Percentiles rank a stretch among this genome's conserved stretches.
phyloP scores from a whole-genome alignment of 495 filamentous ascomycete genomes.

The Podospora conica region DNA sequence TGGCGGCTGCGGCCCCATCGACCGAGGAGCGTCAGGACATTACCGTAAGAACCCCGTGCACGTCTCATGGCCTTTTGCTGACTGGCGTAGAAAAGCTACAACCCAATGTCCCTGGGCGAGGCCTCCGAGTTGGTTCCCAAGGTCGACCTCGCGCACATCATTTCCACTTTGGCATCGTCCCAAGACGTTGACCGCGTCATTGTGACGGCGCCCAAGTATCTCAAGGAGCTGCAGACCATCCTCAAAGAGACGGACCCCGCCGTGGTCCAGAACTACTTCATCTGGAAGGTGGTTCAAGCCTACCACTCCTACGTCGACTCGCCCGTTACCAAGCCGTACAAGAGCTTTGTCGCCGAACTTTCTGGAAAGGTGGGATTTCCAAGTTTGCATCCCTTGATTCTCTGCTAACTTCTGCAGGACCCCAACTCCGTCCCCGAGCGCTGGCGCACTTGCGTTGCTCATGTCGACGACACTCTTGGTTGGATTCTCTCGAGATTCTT shows the following conservation, averaged over 20 bases:
- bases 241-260: conserved; percentile 26
- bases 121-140: conserved; percentile 49
- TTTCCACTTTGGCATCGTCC: conserved; percentile 48
- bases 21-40: conserved; percentile 36
- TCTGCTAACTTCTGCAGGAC: neutral
- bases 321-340: conserved; percentile 51
- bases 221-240: conserved; percentile 22
- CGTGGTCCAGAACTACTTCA: conserved; percentile 31
- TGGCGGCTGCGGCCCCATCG: conserved; percentile 52
- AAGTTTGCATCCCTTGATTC: neutral
- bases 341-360: conserved; percentile 46
- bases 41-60: neutral
- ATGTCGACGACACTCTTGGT: conserved; percentile 51
- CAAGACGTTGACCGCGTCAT: conserved; percentile 53
- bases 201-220: conserved; percentile 29
- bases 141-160: conserved; percentile 48
- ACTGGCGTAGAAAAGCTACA: conserved; percentile 28
- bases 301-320: conserved; percentile 50
- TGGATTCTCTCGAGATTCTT: conserved; percentile 62
- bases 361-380: conserved; percentile 34
- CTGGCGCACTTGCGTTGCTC: conserved; percentile 61
- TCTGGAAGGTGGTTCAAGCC: conserved; percentile 28
- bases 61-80: neutral
- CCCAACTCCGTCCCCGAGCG: conserved; percentile 57
- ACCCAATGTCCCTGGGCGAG: conserved; percentile 44